A percentile compares a stretch with the other conserved stretches of the same genome.
Conservation (phyloP, 805 yeast genomes). For the Starmera caribaea region DNA sequence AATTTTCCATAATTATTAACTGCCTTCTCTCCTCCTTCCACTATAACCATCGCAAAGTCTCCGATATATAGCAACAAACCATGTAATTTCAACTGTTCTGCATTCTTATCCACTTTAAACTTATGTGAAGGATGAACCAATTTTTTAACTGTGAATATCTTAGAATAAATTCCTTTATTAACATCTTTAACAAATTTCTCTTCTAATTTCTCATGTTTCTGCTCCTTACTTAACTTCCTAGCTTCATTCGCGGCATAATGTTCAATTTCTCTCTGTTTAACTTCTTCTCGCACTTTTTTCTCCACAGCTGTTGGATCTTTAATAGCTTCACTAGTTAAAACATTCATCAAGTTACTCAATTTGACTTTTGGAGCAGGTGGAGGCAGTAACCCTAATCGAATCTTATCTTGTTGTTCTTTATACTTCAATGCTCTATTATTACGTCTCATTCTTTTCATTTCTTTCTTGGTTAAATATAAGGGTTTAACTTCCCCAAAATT, state of each 20-base stretch:
- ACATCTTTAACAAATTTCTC: constrained; percentile 39
- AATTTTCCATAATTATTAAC: constrained; percentile 55
- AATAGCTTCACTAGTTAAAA: constrained; percentile 75
- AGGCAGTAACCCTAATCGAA: constrained; percentile 72
- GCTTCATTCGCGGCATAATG: constrained; percentile 56
- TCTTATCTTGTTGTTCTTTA: constrained; percentile 67
- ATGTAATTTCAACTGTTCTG: constrained; percentile 54
- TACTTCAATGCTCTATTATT: constrained; percentile 54
- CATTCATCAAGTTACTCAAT: constrained; percentile 76
- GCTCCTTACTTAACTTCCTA: constrained; percentile 53
- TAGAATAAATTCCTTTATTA: constrained; percentile 39
- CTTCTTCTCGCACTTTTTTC: constrained; percentile 55
- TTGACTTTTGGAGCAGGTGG: constrained; percentile 88
- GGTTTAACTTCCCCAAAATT: constrained; percentile 31
- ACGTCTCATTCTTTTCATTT: constrained; percentile 61
- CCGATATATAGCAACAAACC: constrained; percentile 44
- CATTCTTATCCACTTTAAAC: constrained; percentile 72
- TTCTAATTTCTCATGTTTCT: constrained; percentile 39
- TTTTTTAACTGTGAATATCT: constrained; percentile 48
- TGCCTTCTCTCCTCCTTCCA: constrained; percentile 64
- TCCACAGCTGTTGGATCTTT: constrained; percentile 87
- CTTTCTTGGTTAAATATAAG: constrained; percentile 64
- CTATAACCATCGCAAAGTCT: constrained; percentile 50
- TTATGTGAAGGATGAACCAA: constrained; percentile 56
- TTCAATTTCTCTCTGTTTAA: constrained; percentile 43